Base-by-base conservation (phyloP, 192 early-diverging fungal species). In the Jimgerdemannia lactiflua region DNA sequence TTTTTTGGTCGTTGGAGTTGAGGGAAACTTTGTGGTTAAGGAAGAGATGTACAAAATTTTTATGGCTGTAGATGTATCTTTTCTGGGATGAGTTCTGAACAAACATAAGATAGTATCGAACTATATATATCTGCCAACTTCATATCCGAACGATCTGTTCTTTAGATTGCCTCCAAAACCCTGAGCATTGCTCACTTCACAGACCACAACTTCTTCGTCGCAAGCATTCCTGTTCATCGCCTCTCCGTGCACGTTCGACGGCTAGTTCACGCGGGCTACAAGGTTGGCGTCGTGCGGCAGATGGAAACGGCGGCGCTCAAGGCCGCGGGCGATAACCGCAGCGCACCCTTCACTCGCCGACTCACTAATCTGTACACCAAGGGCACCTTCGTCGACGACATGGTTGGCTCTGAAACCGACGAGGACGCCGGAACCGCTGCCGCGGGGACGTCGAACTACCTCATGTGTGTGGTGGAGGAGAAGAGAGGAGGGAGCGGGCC, bases 281-380 rank as follows among this genome's bases (percentile, higher is more conserved):
- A 94, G 77, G 96, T 97, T 9, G 96, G 94, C 1, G 84, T 97
- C 3, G 90, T 97, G 40, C 76, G 89, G 17, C 96, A 97, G 83
- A 86, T 85, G 64, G 94, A 97, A 71, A 96, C 94, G 0, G 96
- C 94, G 0, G 94, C 94, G 39, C 79, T 95, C 63, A 97, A 97
- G 80, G 92, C 93, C 0, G 86, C 84, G 3, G 88, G 94, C 39
- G 85, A 85, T 69, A 92, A 93, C 79, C 82, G 84, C 20, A 81
- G 74, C n/a, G 87, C 84, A 4, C 92, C 92, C 4, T 95, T 95
- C 71, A 76, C 83, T 39, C 81, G 94, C 4, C 83, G 90, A 75
- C 82, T 94, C 59, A 89, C 84, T 20, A 88, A 91, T 39, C 78
- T 93, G 4, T 91, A 92, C 70, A 92, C 90, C 67, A 94, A 84